Conservation (phyloP, 768 basidiomycete species). For the Leccinum variicolor region DNA sequence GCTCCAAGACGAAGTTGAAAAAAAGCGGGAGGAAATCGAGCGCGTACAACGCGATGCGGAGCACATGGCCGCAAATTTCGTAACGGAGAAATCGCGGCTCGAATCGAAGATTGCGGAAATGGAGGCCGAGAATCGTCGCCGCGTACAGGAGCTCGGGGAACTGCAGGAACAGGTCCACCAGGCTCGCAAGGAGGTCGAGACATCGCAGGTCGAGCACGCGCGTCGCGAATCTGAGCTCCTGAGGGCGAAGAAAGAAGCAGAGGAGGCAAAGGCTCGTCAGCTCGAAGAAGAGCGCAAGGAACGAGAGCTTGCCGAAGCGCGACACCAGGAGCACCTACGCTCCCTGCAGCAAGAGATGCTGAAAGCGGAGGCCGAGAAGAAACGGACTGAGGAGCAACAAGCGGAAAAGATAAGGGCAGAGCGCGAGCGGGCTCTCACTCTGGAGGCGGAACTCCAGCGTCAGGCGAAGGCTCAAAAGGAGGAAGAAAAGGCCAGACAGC, state of each 20-base stretch:
- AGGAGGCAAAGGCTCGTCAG: conserved; percentile 26
- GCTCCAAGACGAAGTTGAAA: conserved; percentile 42
- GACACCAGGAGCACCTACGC: conserved; percentile 29
- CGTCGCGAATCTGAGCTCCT: conserved; percentile 29
- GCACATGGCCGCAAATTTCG: conserved; percentile 39
- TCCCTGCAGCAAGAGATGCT: conserved; percentile 25
- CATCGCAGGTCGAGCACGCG: conserved; percentile 25
- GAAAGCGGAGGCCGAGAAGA: conserved; percentile 23
- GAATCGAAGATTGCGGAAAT: conserved; percentile 26
- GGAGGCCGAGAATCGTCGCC: conserved; percentile 23
- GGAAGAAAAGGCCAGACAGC: conserved; percentile 21
- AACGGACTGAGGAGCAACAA: conserved; percentile 22
- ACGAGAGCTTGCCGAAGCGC: conserved; percentile 25
- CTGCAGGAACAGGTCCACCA: conserved; percentile 28
- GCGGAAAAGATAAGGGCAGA: conserved; percentile 24
- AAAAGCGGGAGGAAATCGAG: conserved; percentile 42
- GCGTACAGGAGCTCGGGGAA: conserved; percentile 15
- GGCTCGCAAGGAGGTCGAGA: conserved; percentile 28
- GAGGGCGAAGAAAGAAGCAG: conserved; percentile 22
- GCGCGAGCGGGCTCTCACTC: conserved; percentile 28
- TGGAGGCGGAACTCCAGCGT: conserved; percentile 29
- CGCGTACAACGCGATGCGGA: conserved; percentile 39
- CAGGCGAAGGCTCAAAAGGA: conserved; percentile 23
- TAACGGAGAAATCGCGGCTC: conserved; percentile 35
- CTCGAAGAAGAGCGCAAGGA: conserved; percentile 32